Percentiles rank a stretch among this genome's conserved stretches.
These are phyloP conservation scores for Alternaria gansuensis DNA, from an alignment of 2,329 filamentous ascomycete species.

Conservation along the genomic window DNA sequence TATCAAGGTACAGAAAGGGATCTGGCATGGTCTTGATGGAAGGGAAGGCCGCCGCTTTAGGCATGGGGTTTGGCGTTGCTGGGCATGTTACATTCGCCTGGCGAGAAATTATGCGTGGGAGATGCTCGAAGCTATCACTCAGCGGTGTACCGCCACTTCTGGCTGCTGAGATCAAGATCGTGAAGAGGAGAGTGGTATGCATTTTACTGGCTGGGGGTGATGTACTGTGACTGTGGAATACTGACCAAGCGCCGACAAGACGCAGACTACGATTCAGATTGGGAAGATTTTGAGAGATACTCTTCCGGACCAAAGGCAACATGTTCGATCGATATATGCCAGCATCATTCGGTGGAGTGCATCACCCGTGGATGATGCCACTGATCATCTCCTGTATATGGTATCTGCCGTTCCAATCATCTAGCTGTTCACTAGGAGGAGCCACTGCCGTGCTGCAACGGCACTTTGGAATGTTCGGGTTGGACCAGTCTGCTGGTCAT, in stretches of 20 bases:
- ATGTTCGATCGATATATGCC: background rate
- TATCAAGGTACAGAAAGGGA: constrained; percentile 58
- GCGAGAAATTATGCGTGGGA: constrained; percentile 29
- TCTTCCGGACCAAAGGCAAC: background rate
- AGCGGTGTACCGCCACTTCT: constrained; percentile 24
- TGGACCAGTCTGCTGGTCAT: background rate
- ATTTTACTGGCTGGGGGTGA: constrained; percentile 5
- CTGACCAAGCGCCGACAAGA: background rate
- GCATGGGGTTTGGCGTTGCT: constrained; percentile 38
- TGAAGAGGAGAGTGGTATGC: constrained; percentile 19
- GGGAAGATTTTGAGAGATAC: background rate
- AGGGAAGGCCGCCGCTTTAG: constrained; percentile 35
- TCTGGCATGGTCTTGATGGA: constrained; percentile 53
- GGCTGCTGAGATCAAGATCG: constrained; percentile 17
- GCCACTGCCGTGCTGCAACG: background rate
- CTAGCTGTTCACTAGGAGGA: background rate
- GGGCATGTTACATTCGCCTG: constrained; percentile 40
- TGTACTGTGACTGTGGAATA: background rate
- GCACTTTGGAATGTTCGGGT: background rate
- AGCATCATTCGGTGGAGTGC: background rate
- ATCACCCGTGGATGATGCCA: background rate
- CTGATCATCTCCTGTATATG: background rate
- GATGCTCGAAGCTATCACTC: constrained; percentile 2
- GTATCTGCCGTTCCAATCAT: accelerated
- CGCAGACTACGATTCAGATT: accelerated